Evolutionary conservation across 495 filamentous ascomycete genomes (phyloP).

Genomic region (Tuber magnatum): DNA sequence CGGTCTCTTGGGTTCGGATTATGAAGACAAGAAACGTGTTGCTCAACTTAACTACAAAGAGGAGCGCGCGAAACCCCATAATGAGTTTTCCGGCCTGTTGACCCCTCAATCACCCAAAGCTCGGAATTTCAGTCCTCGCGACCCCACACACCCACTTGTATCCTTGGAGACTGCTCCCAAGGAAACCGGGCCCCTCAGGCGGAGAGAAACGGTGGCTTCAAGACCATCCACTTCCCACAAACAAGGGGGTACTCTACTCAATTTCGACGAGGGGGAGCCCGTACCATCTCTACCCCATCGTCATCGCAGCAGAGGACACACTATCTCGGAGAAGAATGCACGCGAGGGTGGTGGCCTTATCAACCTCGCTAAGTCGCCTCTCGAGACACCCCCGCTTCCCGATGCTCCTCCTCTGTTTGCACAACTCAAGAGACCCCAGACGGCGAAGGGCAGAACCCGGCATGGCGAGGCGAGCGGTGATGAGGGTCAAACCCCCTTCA

Average conservation of each 20-base stretch:
- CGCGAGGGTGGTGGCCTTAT: constrained; percentile 32
- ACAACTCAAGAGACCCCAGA: constrained; percentile 23
- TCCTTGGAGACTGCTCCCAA: constrained; percentile 23
- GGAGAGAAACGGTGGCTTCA: constrained; percentile 29
- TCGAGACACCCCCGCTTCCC: constrained; percentile 22
- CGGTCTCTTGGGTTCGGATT: constrained; percentile 37
- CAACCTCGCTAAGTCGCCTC: constrained; percentile 23
- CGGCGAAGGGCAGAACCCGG: constrained; percentile 21
- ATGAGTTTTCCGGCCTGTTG: constrained; percentile 16
- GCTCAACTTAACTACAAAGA: constrained; percentile 33
- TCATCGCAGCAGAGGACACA: constrained; percentile 31
- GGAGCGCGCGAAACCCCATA: constrained; percentile 30
- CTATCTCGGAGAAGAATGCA: constrained; percentile 27
- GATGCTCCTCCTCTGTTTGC: constrained; percentile 5
- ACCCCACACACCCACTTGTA: constrained; percentile 20
- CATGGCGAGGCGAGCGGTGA: constrained; percentile 23
- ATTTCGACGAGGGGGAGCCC: constrained; percentile 27
- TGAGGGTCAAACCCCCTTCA: constrained; percentile 29
- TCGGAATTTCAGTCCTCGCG: constrained; percentile 18
- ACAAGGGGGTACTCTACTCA: constrained; percentile 33
- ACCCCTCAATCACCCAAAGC: constrained; percentile 18
- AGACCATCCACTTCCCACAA: constrained; percentile 30
- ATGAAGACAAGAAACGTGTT: constrained; percentile 35
- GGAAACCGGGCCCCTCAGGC: constrained; percentile 14
- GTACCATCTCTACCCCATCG: constrained; percentile 28